A percentile compares a stretch with the other conserved stretches of the same genome.
These are phyloP conservation scores for Xylaria sp. DNA, from an alignment of 2,329 filamentous ascomycete species.

Conservation along the genomic window DNA sequence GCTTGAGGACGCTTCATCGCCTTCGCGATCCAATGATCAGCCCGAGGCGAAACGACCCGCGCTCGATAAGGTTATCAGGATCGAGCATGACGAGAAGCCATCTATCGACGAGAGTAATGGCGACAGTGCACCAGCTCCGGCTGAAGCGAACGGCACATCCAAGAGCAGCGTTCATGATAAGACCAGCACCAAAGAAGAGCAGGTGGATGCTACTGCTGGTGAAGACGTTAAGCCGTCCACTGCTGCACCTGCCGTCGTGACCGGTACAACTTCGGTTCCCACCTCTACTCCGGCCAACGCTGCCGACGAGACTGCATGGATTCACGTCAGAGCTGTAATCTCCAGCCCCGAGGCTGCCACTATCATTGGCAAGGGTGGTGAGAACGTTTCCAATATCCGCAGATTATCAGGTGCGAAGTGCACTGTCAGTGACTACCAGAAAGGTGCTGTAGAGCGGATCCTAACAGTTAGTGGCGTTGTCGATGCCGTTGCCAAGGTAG, in stretches of 20 bases:
- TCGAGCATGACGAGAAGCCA: slow-evolving; percentile 42
- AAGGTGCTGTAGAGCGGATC: slow-evolving; percentile 94
- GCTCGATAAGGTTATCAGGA: slow-evolving; percentile 83
- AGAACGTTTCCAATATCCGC: slow-evolving; percentile 96
- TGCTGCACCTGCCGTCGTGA: slow-evolving; percentile 32
- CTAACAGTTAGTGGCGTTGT: slow-evolving; percentile 94
- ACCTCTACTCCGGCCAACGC: slow-evolving; percentile 44
- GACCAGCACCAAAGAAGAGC: slow-evolving; percentile 48
- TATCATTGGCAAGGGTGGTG: slow-evolving; percentile 95
- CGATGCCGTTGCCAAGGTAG: slow-evolving; percentile 92
- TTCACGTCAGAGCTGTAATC: slow-evolving; percentile 94
- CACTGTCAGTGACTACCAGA: slow-evolving; percentile 96
- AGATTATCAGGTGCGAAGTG: slow-evolving; percentile 95
- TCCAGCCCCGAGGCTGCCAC: slow-evolving; percentile 96
- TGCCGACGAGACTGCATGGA: slow-evolving; percentile 91
- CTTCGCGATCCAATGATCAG: slow-evolving; percentile 83
- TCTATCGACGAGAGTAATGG: slow-evolving; percentile 38
- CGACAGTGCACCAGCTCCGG: slow-evolving; percentile 33
- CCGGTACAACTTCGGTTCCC: slow-evolving; percentile 33
- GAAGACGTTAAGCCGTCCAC: slow-evolving; percentile 52
- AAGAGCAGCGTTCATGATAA: slow-evolving; percentile 46
- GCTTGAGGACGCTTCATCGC: slow-evolving; percentile 93
- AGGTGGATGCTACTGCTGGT: slow-evolving; percentile 64
- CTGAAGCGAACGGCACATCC: slow-evolving; percentile 43
- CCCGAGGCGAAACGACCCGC: slow-evolving; percentile 96